A percentile compares a stretch with the other conserved stretches of the same genome.
These are phyloP conservation scores for Infundibulicybe gibba DNA, from an alignment of 768 basidiomycete species.

Conservation along the genomic window DNA sequence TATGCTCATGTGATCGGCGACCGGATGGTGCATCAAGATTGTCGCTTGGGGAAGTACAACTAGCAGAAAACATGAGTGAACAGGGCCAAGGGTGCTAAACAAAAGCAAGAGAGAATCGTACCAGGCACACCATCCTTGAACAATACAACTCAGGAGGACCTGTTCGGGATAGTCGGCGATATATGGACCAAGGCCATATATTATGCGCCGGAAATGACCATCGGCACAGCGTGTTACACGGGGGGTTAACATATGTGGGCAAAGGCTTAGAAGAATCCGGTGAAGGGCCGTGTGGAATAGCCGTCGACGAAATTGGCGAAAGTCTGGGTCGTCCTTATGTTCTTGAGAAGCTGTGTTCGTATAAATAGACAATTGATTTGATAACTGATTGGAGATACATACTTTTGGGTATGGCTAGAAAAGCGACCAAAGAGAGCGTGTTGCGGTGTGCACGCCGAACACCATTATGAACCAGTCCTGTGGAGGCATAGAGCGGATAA, in stretches of 20 bases:
- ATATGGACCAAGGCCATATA: conserved; percentile 19
- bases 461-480: conserved; percentile 8
- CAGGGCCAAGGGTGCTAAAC: background rate
- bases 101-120: conserved; percentile 4
- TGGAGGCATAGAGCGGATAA: conserved; percentile 12
- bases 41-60: conserved; percentile 4
- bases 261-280: conserved; percentile 6
- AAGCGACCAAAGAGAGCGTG: background rate
- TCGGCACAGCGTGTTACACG: conserved; percentile 15
- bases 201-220: conserved; percentile 14
- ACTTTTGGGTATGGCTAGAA: background rate
- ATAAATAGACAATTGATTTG: background rate
- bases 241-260: conserved; percentile 15
- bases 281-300: conserved; percentile 15
- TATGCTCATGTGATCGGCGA: conserved; percentile 11
- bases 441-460: conserved; percentile 1
- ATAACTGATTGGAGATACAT: background rate
- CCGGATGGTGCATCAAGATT: conserved; percentile 7
- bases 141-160: conserved; percentile 12
- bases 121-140: conserved; percentile 18
- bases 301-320: conserved; percentile 8
- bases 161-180: conserved; percentile 23
- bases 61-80: conserved; percentile 9
- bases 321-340: conserved; percentile 1
- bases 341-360: background rate